A percentile compares a stretch with the other conserved stretches of the same genome.
phyloP scores from a whole-genome alignment of 345 rosid species.

The Kernera saxatilis region DNA sequence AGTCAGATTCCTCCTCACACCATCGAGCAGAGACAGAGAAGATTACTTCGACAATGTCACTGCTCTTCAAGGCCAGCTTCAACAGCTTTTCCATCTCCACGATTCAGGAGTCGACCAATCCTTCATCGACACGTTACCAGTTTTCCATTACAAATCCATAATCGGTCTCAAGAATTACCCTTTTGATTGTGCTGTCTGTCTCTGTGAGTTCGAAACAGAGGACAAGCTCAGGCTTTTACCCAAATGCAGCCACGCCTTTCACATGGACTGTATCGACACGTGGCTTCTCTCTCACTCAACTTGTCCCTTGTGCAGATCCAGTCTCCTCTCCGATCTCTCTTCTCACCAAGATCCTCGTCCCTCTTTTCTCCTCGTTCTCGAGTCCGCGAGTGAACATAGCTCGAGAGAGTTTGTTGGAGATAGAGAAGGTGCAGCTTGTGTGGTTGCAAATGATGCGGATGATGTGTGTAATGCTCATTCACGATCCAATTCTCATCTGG shows the following conservation, averaged over 20 bases:
- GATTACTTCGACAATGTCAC: constrained; percentile 56
- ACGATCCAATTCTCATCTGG: constrained; percentile 35
- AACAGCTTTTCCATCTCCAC: constrained; percentile 91
- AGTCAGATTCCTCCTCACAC: constrained; percentile 68
- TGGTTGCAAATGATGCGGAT: neutral
- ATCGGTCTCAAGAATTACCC: constrained; percentile 60
- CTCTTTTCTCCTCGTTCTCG: constrained; percentile 75
- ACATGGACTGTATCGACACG: constrained; percentile 94
- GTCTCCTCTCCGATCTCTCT: constrained; percentile 61
- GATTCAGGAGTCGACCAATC: constrained; percentile 97
- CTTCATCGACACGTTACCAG: constrained; percentile 90
- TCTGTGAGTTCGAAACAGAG: constrained; percentile 84
- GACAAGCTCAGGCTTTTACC: constrained; percentile 94
- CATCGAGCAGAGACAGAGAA: constrained; percentile 56
- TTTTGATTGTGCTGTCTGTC: constrained; percentile 97
- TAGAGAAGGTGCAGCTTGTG: constrained; percentile 35
- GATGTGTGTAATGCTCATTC: constrained; percentile 1
- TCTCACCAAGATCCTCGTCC: constrained; percentile 44
- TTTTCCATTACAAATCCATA: constrained; percentile 75
- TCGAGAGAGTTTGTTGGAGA: constrained; percentile 59
- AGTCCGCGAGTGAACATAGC: constrained; percentile 78
- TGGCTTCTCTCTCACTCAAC: constrained; percentile 99
- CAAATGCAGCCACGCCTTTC: constrained; percentile 98
- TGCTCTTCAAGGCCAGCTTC: constrained; percentile 93
- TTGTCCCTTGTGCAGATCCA: constrained; percentile 91